phyloP scores from a whole-genome alignment of 768 basidiomycete genomes.

The Sutorius australiensis region DNA sequence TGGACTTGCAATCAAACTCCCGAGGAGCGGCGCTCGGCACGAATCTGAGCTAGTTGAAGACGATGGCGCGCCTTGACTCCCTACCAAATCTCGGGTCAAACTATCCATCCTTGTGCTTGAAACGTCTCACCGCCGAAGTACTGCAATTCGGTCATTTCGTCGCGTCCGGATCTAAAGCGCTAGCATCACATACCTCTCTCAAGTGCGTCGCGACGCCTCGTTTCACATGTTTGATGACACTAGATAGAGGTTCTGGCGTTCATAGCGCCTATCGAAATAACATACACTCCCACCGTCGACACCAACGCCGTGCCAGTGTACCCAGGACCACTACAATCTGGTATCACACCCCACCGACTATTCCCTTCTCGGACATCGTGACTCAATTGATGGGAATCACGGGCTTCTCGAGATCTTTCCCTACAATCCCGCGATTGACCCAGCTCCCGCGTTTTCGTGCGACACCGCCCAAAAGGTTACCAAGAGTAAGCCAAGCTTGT shows the following conservation, averaged over 20 bases:
- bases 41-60: not conserved
- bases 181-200: constrained; percentile 5
- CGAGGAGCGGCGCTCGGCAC: constrained; percentile 2
- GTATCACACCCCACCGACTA: not conserved
- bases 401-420: not conserved
- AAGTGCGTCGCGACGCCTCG: constrained; percentile 20
- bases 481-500: not conserved
- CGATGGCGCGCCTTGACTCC: not conserved
- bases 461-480: not conserved
- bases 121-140: constrained; percentile 3
- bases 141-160: too few species aligned
- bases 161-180: constrained; percentile 1
- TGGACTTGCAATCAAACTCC: not conserved
- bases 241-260: constrained; percentile 3
- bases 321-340: not conserved
- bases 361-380: constrained; percentile 1
- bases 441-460: not conserved
- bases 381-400: not conserved
- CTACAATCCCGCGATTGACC: not conserved
- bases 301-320: constrained; percentile 2
- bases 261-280: constrained; percentile 13
- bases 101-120: not conserved
- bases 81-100: not conserved
- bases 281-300: constrained; percentile 5
- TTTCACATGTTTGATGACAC: constrained; percentile 14